These are phyloP conservation scores for Pouteria campechiana DNA, from an alignment of 179 eudicot species.

Conservation along the genomic window DNA sequence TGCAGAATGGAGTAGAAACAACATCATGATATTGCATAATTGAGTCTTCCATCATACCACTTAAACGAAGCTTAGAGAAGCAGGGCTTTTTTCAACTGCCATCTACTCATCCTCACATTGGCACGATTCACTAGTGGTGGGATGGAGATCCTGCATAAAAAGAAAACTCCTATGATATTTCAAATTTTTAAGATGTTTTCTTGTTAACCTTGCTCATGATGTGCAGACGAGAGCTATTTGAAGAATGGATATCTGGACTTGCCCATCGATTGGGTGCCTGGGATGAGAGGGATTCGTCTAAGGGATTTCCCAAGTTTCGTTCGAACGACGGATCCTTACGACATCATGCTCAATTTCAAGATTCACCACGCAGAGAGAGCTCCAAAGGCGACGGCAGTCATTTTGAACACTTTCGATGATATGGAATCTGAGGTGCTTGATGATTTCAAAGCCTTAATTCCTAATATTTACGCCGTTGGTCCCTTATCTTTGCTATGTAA, in stretches of 20 bases:
- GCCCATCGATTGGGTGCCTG: slow-evolving; percentile 11
- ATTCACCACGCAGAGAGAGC: background rate
- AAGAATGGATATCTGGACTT: slow-evolving; percentile 13
- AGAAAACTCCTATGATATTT: too few relatives aligned
- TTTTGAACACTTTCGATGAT: slow-evolving; percentile 19
- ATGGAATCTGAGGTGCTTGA: slow-evolving; percentile 11
- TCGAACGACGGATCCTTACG: slow-evolving; percentile 9
- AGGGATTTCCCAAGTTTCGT: slow-evolving; percentile 16
- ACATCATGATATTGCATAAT: too few relatives aligned
- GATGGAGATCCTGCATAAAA: too few relatives aligned
- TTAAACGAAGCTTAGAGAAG: too few relatives aligned
- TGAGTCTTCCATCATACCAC: too few relatives aligned
- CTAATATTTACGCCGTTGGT: slow-evolving; percentile 9
- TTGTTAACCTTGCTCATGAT: too few relatives aligned
- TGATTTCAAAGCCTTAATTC: background rate
- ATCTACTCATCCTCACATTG: too few relatives aligned
- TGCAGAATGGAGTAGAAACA: slow-evolving; percentile 1
- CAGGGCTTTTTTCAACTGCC: too few relatives aligned
- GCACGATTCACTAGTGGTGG: too few relatives aligned
- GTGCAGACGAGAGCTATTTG: slow-evolving; percentile 9
- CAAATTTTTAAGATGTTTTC: too few relatives aligned
- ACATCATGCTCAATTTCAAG: slow-evolving; percentile 11
- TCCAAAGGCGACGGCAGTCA: slow-evolving; percentile 1
- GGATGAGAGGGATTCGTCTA: slow-evolving; percentile 7
- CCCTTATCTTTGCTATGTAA: slow-evolving; percentile 5